Percentiles rank a stretch among this genome's conserved stretches.
Evolutionary conservation across 345 rosid species (phyloP).

Genomic region (Gossypium rotundifolium): DNA sequence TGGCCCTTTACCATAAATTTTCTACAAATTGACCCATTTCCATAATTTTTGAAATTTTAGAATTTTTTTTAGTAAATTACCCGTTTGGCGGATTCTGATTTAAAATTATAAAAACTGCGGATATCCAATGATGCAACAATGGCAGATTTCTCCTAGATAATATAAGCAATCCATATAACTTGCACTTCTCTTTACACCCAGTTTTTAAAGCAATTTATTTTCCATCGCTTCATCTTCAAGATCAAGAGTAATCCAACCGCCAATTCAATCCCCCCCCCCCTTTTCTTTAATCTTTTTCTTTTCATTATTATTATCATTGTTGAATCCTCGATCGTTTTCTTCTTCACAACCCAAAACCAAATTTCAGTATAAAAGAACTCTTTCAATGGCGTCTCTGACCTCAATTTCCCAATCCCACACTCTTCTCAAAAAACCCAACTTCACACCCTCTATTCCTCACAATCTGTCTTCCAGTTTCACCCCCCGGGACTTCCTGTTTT

Average conservation of each 20-base stretch:
- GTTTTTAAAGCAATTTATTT: background rate
- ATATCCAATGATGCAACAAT: background rate
- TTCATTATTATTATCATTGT: background rate
- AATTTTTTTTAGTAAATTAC: too few species aligned
- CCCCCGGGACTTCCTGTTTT: constrained; percentile 13
- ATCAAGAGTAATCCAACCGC: constrained; percentile 29
- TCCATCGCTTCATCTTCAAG: too few species aligned
- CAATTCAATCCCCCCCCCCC: constrained; percentile 6
- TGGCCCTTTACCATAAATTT: too few species aligned
- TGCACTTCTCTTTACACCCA: background rate
- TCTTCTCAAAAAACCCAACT: constrained; percentile 34
- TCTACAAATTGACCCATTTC: too few species aligned
- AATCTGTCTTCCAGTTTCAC: constrained; percentile 29
- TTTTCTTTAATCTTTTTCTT: background rate
- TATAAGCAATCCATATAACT: background rate
- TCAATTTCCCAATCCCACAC: constrained; percentile 44
- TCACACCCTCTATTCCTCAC: constrained; percentile 14
- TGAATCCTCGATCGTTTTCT: background rate
- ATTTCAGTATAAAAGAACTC: background rate
- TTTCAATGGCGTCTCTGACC: constrained; percentile 56
- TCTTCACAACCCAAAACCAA: background rate
- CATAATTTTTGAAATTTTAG: too few species aligned
- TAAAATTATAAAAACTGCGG: too few species aligned
- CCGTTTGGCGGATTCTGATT: too few species aligned
- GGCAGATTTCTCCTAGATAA: background rate